Evolutionary conservation across 2,329 filamentous ascomycete species (phyloP).

Genomic region (Escovopsis sp.): DNA sequence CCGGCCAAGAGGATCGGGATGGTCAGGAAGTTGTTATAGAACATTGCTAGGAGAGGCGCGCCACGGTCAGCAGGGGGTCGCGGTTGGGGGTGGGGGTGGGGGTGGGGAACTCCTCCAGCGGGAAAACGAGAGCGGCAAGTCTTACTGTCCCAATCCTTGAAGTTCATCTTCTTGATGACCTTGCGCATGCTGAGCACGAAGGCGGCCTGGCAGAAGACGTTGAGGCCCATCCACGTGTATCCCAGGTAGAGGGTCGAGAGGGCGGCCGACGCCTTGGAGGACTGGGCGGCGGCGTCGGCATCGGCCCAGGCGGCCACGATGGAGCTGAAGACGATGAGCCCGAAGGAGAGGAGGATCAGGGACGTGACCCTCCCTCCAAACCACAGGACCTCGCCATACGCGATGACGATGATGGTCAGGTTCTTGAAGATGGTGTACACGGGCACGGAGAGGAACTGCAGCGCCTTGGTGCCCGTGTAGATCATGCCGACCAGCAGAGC

Average conservation of each 20-base stretch:
- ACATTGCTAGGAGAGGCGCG: constrained; percentile 60
- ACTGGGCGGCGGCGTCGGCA: constrained; percentile 67
- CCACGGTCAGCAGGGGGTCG: too few relatives aligned
- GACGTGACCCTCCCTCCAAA: constrained; percentile 86
- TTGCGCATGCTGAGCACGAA: constrained; percentile 93
- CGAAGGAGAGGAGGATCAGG: constrained; percentile 83
- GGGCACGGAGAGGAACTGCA: constrained; percentile 91
- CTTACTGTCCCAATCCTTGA: constrained; percentile 96
- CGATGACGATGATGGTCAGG: constrained; percentile 95
- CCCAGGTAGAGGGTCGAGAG: constrained; percentile 86
- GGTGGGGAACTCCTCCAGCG: too few relatives aligned
- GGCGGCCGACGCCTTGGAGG: constrained; percentile 50
- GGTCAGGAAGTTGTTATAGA: constrained; percentile 97
- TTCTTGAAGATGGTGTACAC: constrained; percentile 99
- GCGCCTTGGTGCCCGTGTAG: constrained; percentile 89
- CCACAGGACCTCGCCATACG: constrained; percentile 96
- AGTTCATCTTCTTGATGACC: constrained; percentile 98
- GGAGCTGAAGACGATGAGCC: constrained; percentile 90
- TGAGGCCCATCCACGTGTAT: constrained; percentile 96
- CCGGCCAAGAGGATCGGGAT: constrained; percentile 79
- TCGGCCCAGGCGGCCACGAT: constrained; percentile 95
- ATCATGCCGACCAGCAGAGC: constrained; percentile 97
- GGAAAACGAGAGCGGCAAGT: too few relatives aligned
- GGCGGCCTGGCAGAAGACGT: constrained; percentile 85
- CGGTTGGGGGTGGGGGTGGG: too few relatives aligned